A percentile compares a stretch with the other conserved stretches of the same genome.
Conservation (phyloP, 257 asterid genomes). For the Scutellaria galericulata region DNA sequence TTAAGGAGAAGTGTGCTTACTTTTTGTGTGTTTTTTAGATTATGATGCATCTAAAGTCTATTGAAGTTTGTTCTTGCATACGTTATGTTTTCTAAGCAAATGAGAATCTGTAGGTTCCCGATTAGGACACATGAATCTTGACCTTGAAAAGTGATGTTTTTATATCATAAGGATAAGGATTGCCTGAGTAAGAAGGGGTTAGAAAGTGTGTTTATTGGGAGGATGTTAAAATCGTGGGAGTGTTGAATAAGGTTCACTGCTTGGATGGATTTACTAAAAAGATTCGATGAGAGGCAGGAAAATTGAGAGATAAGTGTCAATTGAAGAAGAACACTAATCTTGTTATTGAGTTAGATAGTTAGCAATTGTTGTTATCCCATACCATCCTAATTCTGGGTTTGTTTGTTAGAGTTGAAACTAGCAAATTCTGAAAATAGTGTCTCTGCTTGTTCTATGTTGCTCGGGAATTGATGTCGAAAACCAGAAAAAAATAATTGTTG, state of each 20-base stretch:
- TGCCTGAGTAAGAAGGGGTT: neutral
- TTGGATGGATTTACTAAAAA: neutral
- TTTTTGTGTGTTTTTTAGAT: neutral
- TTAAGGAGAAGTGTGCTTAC: neutral
- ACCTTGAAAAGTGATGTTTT: neutral
- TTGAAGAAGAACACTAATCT: neutral
- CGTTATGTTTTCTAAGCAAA: neutral
- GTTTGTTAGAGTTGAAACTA: neutral
- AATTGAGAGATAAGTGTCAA: neutral
- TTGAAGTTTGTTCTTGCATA: neutral
- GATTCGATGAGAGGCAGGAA: neutral
- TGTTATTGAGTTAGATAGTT: neutral
- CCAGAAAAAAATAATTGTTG: neutral
- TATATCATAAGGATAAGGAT: neutral
- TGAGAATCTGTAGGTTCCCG: neutral
- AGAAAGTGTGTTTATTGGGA: neutral
- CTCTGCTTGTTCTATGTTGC: neutral
- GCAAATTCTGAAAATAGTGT: neutral
- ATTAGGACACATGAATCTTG: neutral
- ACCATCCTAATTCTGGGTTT: neutral
- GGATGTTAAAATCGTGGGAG: neutral
- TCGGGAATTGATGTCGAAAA: neutral
- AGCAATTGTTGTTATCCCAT: neutral
- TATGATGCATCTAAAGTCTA: slow-evolving; percentile 9
- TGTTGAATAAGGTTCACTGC: neutral